Evolutionary conservation across 2,329 filamentous ascomycete genomes (phyloP), one percentile per base, ranked within the genome.

Genomic region (Colletotrichum brevisporum): DNA sequence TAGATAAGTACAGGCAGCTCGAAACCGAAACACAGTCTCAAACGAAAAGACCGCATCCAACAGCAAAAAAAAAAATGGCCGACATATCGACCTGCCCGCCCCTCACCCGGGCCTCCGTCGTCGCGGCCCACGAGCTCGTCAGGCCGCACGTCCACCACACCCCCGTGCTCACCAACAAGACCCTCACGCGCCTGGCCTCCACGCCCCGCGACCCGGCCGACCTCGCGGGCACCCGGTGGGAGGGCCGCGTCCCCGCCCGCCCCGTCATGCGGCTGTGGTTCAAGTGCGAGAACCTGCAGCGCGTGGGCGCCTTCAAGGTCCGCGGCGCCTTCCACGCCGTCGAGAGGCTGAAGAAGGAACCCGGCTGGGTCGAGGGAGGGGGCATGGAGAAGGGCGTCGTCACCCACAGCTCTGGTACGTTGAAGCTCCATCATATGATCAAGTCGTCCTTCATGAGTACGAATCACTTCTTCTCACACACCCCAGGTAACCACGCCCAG

Each of bases 221-320:
- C 5, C 83, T 92, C 0, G 75, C 79, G 52, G 87, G 84, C 15
- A 91, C 90, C 4, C 80, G 83, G 72, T 90, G 86, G 83, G 78
- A 87, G 73, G 87, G 86, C 6, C 82, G 85, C 47, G 76, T 77
- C n/a, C 86, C 90, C 0, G 89, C 92, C 1, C 82, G 78, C 4
- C 94, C 94, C 0, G 88, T 82, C 57, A 83, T 97, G 47, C 85
- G 89, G 13, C 85, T 98, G 60, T 96, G 93, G 84, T 97, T 98
- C 88, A 98, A 98, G 83, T 97, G 94, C 80, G 95, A 98, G 84
- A 98, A 98, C 80, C 84, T 94, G 67, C 96, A 98, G 83, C 90
- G 90, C 63, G 90, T 97, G 63, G 96, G 95, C 59, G 95, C 95
- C 1, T 98, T 98, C 85, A 98, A 98, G 83, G 92, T 90, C 16